Conservation (phyloP, 441 rosid genomes). For the Gossypium aridum region DNA sequence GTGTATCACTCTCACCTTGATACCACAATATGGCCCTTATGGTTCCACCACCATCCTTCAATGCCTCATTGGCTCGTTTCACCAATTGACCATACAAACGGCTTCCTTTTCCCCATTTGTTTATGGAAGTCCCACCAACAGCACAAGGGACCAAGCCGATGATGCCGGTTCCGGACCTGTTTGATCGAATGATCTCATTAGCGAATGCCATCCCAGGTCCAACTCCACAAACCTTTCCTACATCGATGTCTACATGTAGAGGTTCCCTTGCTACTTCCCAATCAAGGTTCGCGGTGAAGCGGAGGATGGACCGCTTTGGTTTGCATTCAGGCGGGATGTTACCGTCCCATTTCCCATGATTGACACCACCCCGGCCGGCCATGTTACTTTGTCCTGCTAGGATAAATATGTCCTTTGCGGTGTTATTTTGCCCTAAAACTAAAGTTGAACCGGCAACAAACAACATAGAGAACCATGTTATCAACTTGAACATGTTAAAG, state of each 20-base stretch:
- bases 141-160: constrained; percentile 86
- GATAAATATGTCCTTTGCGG: constrained; percentile 34
- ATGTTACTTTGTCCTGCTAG: constrained; percentile 93
- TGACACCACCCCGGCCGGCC: constrained; percentile 87
- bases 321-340: constrained; percentile 50
- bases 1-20: constrained; percentile 79
- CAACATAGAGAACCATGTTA: not conserved
- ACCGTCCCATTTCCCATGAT: constrained; percentile 60
- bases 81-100: constrained; percentile 43
- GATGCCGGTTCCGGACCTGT: constrained; percentile 24
- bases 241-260: constrained; percentile 73
- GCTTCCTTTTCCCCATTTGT: constrained; percentile 58
- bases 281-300: constrained; percentile 35
- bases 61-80: constrained; percentile 32
- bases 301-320: constrained; percentile 55
- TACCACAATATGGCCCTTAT: constrained; percentile 63
- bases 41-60: constrained; percentile 38
- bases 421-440: not conserved
- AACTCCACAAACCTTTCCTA: constrained; percentile 47
- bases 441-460: not conserved
- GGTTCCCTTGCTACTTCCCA: constrained; percentile 77
- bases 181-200: constrained; percentile 34
- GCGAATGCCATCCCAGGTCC: constrained; percentile 90
- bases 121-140: constrained; percentile 64
- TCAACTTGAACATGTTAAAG: not conserved